Evolutionary conservation across 2,329 filamentous ascomycete species (phyloP).

Genomic region (Didymella glomerata): DNA sequence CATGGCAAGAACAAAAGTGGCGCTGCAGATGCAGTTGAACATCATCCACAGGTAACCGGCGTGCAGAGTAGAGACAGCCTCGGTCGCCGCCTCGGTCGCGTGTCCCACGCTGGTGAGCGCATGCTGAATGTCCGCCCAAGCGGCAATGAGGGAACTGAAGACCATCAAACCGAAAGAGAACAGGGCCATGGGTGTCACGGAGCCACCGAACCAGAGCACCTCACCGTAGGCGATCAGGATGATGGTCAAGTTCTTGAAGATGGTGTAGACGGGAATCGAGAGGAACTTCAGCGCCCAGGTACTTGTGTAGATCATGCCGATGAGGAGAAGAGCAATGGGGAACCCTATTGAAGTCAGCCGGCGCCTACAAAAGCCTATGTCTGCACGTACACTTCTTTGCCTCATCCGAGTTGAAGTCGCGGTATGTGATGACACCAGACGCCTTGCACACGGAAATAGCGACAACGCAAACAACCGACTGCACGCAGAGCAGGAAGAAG

Average conservation of each 20-base stretch:
- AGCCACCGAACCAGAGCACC: slow-evolving; percentile 97
- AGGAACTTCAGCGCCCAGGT: slow-evolving; percentile 96
- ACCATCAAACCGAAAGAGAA: slow-evolving; percentile 98
- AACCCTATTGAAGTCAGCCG: slow-evolving; percentile 71
- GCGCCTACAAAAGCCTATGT: neutral
- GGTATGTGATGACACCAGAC: slow-evolving; percentile 80
- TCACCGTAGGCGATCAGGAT: slow-evolving; percentile 99
- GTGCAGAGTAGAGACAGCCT: slow-evolving; percentile 87
- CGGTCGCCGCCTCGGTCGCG: slow-evolving; percentile 67
- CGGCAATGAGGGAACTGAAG: slow-evolving; percentile 89
- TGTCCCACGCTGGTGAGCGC: slow-evolving; percentile 71
- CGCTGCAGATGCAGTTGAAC: slow-evolving; percentile 93
- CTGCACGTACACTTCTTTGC: slow-evolving; percentile 82
- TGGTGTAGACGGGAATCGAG: slow-evolving; percentile 97
- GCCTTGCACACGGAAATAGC: slow-evolving; percentile 86
- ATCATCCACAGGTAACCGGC: slow-evolving; percentile 98
- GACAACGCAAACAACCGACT: slow-evolving; percentile 89
- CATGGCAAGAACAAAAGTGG: slow-evolving; percentile 90
- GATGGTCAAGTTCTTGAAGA: slow-evolving; percentile 99
- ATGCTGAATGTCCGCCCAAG: slow-evolving; percentile 95
- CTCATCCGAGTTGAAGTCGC: slow-evolving; percentile 85
- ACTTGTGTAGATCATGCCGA: slow-evolving; percentile 99
- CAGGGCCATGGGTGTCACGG: slow-evolving; percentile 84
- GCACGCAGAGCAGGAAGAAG: slow-evolving; percentile 87
- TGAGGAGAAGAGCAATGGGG: slow-evolving; percentile 91